Evolutionary conservation across 1,139 yeast species (phyloP).

Genomic region (Hyphopichia wangnamkhiaoensis): DNA sequence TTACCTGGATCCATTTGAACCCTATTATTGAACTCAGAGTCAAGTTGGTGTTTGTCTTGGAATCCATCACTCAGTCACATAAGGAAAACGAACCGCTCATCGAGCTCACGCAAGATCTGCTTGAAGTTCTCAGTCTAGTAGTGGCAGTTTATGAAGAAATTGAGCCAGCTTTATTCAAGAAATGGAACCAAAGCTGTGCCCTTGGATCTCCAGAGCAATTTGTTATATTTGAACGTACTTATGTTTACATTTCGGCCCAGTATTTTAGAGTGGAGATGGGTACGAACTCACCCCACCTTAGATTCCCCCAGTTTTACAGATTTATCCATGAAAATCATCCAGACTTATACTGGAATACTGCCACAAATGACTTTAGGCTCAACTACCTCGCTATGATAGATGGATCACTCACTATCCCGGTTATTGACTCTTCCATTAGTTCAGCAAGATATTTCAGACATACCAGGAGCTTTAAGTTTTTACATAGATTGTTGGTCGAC

Average conservation of each 20-base stretch:
- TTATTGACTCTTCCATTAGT: not conserved
- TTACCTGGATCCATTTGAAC: too few species aligned
- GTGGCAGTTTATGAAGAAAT: not conserved
- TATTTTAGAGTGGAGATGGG: constrained; percentile 16
- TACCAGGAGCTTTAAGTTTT: not conserved
- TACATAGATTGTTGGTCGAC: not conserved
- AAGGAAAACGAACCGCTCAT: too few species aligned
- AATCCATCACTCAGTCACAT: too few species aligned
- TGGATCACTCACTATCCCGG: constrained; percentile 1
- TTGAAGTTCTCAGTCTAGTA: too few species aligned
- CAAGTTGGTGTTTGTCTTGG: too few species aligned
- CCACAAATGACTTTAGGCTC: not conserved
- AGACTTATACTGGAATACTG: constrained; percentile 1
- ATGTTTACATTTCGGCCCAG: constrained; percentile 11
- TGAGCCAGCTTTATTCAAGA: constrained; percentile 1
- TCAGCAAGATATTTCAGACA: too few species aligned
- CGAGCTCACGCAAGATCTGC: too few species aligned
- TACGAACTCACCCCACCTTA: constrained; percentile 25
- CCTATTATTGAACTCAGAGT: too few species aligned
- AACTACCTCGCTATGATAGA: constrained; percentile 1
- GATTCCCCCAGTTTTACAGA: constrained; percentile 28
- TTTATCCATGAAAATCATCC: constrained; percentile 9
- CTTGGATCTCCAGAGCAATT: constrained; percentile 14
- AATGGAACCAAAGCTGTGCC: constrained; percentile 11
- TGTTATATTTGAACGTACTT: constrained; percentile 23